Evolutionary conservation across 1,139 yeast species (phyloP).

Genomic region (Yamadazyma buinensis): DNA sequence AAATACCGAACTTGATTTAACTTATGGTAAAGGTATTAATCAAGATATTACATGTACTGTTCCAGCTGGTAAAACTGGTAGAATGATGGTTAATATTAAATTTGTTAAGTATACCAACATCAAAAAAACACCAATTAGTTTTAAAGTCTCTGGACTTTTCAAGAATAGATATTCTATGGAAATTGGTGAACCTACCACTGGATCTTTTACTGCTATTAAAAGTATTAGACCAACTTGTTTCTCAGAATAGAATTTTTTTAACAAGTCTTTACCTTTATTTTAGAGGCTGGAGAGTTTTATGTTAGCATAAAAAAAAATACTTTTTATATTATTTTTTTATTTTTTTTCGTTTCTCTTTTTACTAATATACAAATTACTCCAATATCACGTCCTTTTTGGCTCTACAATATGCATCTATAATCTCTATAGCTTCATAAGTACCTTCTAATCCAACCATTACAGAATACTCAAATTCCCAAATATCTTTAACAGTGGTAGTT

Average conservation of each 20-base stretch:
- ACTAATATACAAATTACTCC: conserved; percentile 1
- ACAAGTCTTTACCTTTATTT: too few relatives aligned
- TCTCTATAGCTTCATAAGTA: conserved; percentile 85
- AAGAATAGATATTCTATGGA: not conserved
- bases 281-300: too few relatives aligned
- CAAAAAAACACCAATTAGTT: conserved; percentile 6
- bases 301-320: too few relatives aligned
- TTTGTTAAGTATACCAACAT: conserved; percentile 6
- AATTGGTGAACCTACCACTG: conserved; percentile 1
- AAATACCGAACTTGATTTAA: conserved; percentile 9
- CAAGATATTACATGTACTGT: conserved; percentile 10
- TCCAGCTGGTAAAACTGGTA: conserved; percentile 8
- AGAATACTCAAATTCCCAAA: conserved; percentile 63
- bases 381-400: conserved; percentile 30
- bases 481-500: conserved; percentile 68
- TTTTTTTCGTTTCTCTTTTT: too few relatives aligned
- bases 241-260: conserved; percentile 1
- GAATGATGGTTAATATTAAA: conserved; percentile 5
- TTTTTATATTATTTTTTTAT: too few relatives aligned
- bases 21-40: conserved; percentile 4
- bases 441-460: conserved; percentile 86
- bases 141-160: conserved; percentile 2
- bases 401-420: conserved; percentile 76
- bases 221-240: conserved; percentile 1
- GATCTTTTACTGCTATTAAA: not conserved